Evolutionary conservation across 495 filamentous ascomycete species (phyloP).

Genomic region (Aspergillus indologenus): DNA sequence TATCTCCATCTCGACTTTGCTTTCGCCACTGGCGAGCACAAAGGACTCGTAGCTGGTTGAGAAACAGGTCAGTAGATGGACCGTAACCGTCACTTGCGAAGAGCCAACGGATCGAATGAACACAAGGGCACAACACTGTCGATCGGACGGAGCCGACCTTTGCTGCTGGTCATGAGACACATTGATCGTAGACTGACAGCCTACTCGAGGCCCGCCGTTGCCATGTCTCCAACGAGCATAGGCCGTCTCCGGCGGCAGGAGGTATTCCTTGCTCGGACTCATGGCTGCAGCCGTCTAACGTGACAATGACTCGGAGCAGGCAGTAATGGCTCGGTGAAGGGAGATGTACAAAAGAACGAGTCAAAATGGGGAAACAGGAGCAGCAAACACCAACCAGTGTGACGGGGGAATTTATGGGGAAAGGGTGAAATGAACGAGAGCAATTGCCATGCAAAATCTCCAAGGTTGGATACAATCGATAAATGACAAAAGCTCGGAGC

Average conservation of each 20-base stretch:
- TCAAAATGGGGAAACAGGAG: not conserved
- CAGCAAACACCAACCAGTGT: not conserved
- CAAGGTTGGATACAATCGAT: too few relatives aligned
- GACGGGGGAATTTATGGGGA: not conserved
- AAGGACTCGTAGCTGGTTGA: slow-evolving; percentile 81
- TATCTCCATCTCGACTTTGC: slow-evolving; percentile 80
- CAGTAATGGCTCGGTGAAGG: not conserved
- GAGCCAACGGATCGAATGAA: not conserved
- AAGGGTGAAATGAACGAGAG: not conserved
- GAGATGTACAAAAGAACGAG: not conserved
- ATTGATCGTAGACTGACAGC: slow-evolving; percentile 23
- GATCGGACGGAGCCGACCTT: slow-evolving; percentile 21
- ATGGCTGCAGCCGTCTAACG: not conserved
- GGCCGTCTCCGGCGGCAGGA: slow-evolving; percentile 19
- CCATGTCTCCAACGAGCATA: slow-evolving; percentile 17
- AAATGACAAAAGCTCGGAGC: not conserved
- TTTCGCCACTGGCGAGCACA: slow-evolving; percentile 79
- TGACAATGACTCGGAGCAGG: not conserved
- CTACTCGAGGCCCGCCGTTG: slow-evolving; percentile 12
- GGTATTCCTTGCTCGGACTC: slow-evolving; percentile 13
- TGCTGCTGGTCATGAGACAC: slow-evolving; percentile 24
- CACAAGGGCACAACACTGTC: not conserved
- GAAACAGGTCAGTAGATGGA: slow-evolving; percentile 17
- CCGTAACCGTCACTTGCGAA: not conserved
- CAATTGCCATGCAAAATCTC: not conserved